Conservation (phyloP, 352 stramenopile species). For the Phytophthora fragariae region DNA sequence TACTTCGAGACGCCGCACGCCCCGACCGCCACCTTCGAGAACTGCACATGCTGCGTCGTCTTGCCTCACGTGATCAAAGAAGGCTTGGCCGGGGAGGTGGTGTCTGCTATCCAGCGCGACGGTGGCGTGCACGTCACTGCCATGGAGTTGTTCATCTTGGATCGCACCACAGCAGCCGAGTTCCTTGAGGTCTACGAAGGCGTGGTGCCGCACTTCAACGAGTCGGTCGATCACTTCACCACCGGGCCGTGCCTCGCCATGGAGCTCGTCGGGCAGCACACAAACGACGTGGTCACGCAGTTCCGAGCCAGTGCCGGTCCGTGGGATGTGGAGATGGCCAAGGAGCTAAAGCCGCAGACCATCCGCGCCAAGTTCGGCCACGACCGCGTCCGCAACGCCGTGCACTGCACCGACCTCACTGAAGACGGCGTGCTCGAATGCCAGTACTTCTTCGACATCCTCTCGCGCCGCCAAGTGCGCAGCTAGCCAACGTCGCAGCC, state of each 20-base stretch:
- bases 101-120: conserved; percentile 80
- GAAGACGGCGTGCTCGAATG: conserved; percentile 93
- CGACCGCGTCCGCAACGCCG: conserved; percentile 88
- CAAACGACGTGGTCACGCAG: conserved; percentile 61
- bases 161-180: conserved; percentile 87
- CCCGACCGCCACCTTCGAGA: conserved; percentile 81
- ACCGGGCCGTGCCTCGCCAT: conserved; percentile 91
- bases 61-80: conserved; percentile 94
- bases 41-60: conserved; percentile 93
- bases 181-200: conserved; percentile 94
- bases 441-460: conserved; percentile 95
- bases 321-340: conserved; percentile 94
- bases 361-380: conserved; percentile 91
- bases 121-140: conserved; percentile 83
- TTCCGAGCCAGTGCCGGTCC: conserved; percentile 90
- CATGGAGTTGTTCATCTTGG: conserved; percentile 91
- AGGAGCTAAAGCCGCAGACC: conserved; percentile 90
- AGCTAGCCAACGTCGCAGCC: conserved; percentile 16
- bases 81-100: conserved; percentile 76
- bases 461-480: conserved; percentile 71
- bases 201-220: conserved; percentile 92
- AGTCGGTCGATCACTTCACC: conserved; percentile 91
- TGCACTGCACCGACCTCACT: conserved; percentile 94
- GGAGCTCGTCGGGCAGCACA: conserved; percentile 80
- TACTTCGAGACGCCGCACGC: conserved; percentile 67